phyloP scores from a whole-genome alignment of 176 grass and related monocot genomes.

The Bothriochloa decipiens region DNA sequence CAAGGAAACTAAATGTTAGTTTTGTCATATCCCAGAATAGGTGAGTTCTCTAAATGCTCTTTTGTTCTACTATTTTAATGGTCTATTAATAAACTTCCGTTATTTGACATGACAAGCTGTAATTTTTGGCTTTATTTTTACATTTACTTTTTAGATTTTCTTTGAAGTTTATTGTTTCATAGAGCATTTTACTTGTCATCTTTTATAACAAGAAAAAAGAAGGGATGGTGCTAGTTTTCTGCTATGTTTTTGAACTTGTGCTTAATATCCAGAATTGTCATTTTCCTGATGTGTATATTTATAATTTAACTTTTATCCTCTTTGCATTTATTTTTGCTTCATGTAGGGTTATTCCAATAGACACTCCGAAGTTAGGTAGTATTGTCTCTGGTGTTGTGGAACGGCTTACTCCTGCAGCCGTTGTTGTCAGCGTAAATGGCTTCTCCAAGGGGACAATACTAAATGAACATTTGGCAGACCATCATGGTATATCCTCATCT shows the following conservation, averaged over 20 bases:
- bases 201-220: slow-evolving; percentile 1
- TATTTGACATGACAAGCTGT: neutral
- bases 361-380: slow-evolving; percentile 61
- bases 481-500: slow-evolving; percentile 58
- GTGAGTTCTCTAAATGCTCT: slow-evolving; percentile 43
- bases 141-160: neutral
- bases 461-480: slow-evolving; percentile 82
- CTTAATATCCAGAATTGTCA: slow-evolving; percentile 15
- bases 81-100: slow-evolving; percentile 7
- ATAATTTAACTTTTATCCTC: neutral
- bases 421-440: slow-evolving; percentile 77
- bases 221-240: neutral
- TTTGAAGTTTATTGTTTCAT: no score
- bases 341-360: slow-evolving; percentile 53
- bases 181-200: neutral
- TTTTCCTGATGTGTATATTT: slow-evolving; percentile 23
- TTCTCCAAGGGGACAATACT: slow-evolving; percentile 75
- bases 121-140: neutral
- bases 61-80: neutral
- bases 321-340: neutral
- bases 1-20: slow-evolving; percentile 82
- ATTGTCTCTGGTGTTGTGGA: slow-evolving; percentile 92
- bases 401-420: slow-evolving; percentile 71
- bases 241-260: neutral
- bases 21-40: slow-evolving; percentile 78